Evolutionary conservation across 129 eudicot genomes (phyloP), one percentile per base, ranked within the genome.

Genomic region (Glebionis coronaria): DNA sequence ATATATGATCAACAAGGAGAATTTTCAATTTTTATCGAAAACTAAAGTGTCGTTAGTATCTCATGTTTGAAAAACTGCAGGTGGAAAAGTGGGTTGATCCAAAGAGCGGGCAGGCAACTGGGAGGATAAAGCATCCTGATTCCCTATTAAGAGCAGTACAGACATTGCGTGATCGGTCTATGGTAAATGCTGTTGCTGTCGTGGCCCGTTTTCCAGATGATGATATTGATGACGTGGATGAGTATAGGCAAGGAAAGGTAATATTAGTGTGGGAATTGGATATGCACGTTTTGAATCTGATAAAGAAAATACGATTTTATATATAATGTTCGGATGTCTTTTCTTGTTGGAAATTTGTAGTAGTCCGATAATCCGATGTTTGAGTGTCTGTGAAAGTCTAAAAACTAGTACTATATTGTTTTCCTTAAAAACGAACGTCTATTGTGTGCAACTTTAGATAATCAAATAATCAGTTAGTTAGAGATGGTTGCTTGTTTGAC

Each of bases 171-270:
- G 79, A 72, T 47, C 78, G 82, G 14, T 76, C 88, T 57, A 73
- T 70, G 68, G 98, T 83, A 40, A 79, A 86, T 70, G 99, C 99
- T 35, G 73, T 93, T 76, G 99, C 97, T 27, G 99, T 93, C 9
- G 97, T 93, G 76, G 97, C 90, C 11, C 95, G 97, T 46, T 93
- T 93, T 68, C 97, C 99, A 3, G 99, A 93, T 79, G 99, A 93
- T 75, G 99, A 93, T 68, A 42, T 69, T 46, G 85, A 89, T 14
- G 95, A 84, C 50, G 79, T 74, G 40, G 91, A 82, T 68, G 84
- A 89, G 52, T 93, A 93, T 78, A 79, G 99, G 57, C 95, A 80
- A 78, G 99, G 99, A 50, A 83, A 73, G 84, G 98, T 92, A 82
- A 40, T 58, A 19, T 38, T 56, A 51, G 13, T 14, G 49, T 31